phyloP scores from a whole-genome alignment of 2,329 filamentous ascomycete species.

The Penicillium olsonii region DNA sequence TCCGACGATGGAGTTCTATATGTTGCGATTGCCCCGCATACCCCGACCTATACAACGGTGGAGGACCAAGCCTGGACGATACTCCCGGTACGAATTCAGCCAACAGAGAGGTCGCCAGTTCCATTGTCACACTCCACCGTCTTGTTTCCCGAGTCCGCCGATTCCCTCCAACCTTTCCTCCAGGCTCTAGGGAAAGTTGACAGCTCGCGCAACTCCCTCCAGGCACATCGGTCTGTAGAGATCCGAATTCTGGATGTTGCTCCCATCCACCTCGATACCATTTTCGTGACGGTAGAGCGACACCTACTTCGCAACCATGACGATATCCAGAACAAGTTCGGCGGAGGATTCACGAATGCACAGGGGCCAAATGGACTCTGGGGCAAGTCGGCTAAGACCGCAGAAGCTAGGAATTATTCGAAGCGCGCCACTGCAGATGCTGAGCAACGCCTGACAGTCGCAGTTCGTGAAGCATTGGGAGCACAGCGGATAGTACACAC shows the following conservation, averaged over 20 bases:
- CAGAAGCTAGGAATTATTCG: constrained; percentile 34
- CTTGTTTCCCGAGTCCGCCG: constrained; percentile 71
- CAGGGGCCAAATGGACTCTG: constrained; percentile 43
- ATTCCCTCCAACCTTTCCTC: constrained; percentile 77
- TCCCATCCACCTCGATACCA: constrained; percentile 76
- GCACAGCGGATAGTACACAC: constrained; percentile 76
- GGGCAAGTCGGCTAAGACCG: constrained; percentile 34
- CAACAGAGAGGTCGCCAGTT: constrained; percentile 50
- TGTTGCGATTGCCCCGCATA: constrained; percentile 50
- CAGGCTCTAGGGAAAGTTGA: constrained; percentile 70
- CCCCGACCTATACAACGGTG: constrained; percentile 43
- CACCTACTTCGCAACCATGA: constrained; percentile 78
- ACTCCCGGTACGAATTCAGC: constrained; percentile 66
- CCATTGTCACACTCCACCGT: constrained; percentile 74
- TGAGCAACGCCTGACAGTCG: constrained; percentile 61
- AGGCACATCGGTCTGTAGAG: constrained; percentile 76
- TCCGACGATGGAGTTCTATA: constrained; percentile 39
- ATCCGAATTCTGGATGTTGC: constrained; percentile 79
- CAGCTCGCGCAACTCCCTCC: constrained; percentile 71
- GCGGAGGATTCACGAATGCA: constrained; percentile 57
- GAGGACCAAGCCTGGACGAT: constrained; percentile 79
- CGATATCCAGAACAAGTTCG: constrained; percentile 80
- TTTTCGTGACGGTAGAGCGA: constrained; percentile 83
- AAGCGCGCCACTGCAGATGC: constrained; percentile 46
- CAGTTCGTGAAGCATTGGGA: constrained; percentile 73